Conservation (phyloP, 208 protist genomes). For the Leishmania aethiopica region DNA sequence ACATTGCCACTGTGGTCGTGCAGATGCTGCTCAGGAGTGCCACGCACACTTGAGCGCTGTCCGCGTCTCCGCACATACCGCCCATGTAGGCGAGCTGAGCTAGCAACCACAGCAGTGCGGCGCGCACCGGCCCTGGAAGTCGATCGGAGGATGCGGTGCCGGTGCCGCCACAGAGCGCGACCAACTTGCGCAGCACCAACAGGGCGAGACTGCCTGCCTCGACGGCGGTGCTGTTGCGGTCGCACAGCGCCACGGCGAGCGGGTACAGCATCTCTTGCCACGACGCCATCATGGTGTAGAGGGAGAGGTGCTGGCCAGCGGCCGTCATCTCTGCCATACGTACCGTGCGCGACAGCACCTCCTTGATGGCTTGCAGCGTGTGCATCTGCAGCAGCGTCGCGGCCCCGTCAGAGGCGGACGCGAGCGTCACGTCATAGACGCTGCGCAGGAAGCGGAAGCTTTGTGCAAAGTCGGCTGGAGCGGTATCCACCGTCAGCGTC, state of each 20-base stretch:
- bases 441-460: conserved; percentile 59
- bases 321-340: conserved; percentile 23
- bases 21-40: conserved; percentile 76
- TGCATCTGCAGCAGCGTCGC: conserved; percentile 64
- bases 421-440: conserved; percentile 30
- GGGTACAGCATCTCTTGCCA: conserved; percentile 78
- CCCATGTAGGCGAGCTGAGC: conserved; percentile 76
- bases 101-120: conserved; percentile 59
- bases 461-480: conserved; percentile 36
- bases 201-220: conserved; percentile 76
- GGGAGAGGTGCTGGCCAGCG: conserved; percentile 16
- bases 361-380: conserved; percentile 74
- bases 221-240: conserved; percentile 42
- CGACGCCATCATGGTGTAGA: conserved; percentile 53
- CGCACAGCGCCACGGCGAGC: conserved; percentile 57
- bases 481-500: conserved; percentile 28
- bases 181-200: conserved; percentile 75
- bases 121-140: conserved; percentile 40
- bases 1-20: conserved; percentile 40
- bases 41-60: conserved; percentile 77
- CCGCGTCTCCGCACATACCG: conserved; percentile 73
- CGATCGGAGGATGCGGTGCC: conserved; percentile 20
- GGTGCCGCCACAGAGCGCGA: conserved; percentile 45
- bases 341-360: conserved; percentile 69
- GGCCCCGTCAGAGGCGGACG: conserved; percentile 12